Evolutionary conservation across 1,284 basidiomycete genomes (phyloP), one percentile per base, ranked within the genome.

Genomic region (Stereum hirsutum): DNA sequence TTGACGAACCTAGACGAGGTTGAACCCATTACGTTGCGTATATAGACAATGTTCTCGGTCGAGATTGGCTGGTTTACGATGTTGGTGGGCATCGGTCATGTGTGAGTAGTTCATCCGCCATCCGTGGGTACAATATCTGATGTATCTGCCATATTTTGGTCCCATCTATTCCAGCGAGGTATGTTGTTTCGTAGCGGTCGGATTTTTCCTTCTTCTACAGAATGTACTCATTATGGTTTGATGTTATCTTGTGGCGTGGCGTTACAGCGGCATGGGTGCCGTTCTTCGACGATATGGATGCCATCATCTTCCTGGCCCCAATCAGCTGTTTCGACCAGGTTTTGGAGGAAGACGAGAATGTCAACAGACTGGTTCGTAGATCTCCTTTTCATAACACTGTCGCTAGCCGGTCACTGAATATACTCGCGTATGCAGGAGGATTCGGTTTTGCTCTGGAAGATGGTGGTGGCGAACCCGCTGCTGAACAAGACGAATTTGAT

Each of bases 11-110:
- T 39, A 25, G 1, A 6, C 30, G 10, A 27, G 8, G 24, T 39
- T 14, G 4, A 26, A 37, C 38, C 20, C n/a, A 25, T n/a, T 3
- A 21, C 21, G 14, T 6, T 26, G 30, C 32, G 30, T 15, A 32
- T 26, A 45, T 28, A 48, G 19, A 28, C 37, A 20, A 45, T 41
- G 15, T 39, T 15, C 30, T 45, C 40, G 43, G 44, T 33, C 44
- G 40, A 23, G 73, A 78, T 55, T 81, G 78, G 78, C 65, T 70
- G 25, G 75, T 82, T 46, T 81, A 74, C 57, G 79, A 82, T 48
- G 78, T 82, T 34, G 78, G 78, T 36, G 78, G 78, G 57, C 33
- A 35, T 44, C 43, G 41, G 42, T 52, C 43, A 12, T 41, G 35
- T 12, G 44, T 48, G 20, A 27, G 46, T 39, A 12, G 8, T 21